Conservation (phyloP, 164 flowering plant genomes). For the Tetrastigma voinierianum region DNA sequence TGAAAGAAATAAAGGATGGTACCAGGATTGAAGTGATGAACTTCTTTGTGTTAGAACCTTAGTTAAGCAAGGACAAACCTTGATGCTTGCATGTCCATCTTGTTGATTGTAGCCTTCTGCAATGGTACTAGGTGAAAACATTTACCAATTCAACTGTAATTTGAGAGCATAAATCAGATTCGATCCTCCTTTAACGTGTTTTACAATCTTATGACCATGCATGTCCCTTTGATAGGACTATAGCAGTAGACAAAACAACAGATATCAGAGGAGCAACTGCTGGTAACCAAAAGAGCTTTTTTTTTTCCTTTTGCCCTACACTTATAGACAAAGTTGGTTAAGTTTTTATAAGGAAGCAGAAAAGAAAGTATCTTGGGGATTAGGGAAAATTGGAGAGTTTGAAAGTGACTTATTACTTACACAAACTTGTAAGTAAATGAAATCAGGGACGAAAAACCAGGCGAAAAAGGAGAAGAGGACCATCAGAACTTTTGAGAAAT, state of each 20-base stretch:
- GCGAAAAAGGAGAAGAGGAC: neutral
- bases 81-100: no score
- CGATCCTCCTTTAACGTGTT: conserved; percentile 66
- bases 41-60: no score
- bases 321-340: neutral
- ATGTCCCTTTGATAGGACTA: conserved; percentile 67
- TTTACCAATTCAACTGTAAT: no score
- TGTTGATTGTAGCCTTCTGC: no score
- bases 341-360: neutral
- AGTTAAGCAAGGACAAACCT: no score
- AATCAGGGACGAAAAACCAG: conserved; percentile 72
- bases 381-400: neutral
- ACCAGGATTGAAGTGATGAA: no score
- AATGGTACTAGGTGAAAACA: no score
- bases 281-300: conserved; percentile 80
- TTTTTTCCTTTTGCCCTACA: conserved; percentile 70
- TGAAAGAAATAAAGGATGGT: no score
- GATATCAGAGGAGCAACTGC: conserved; percentile 80
- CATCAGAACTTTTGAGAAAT: neutral
- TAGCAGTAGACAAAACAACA: conserved; percentile 63
- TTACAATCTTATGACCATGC: conserved; percentile 74
- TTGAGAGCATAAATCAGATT: conserved; percentile 64
- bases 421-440: conserved; percentile 60
- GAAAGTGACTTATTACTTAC: conserved; percentile 36
- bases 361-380: neutral